Conservation (phyloP, 805 yeast species). For the Helenozyma rhizophorensis region DNA sequence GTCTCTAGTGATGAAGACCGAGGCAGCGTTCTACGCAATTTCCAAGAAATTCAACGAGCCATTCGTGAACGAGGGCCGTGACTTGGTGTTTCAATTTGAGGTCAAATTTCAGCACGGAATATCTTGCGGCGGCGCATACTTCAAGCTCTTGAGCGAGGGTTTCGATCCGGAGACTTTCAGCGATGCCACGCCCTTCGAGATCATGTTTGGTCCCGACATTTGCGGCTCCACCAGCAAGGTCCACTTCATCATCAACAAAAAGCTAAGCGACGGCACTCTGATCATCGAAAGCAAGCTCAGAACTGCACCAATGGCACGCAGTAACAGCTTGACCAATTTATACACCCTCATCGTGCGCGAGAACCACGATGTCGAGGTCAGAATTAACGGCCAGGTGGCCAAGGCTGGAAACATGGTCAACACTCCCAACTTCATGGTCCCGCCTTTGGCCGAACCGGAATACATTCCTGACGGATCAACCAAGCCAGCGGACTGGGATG, state of each 20-base stretch:
- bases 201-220: conserved; percentile 93
- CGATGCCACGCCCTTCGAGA: conserved; percentile 67
- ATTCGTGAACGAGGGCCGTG: conserved; percentile 55
- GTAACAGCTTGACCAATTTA: conserved; percentile 54
- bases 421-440: conserved; percentile 49
- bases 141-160: conserved; percentile 57
- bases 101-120: conserved; percentile 77
- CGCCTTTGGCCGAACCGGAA: conserved; percentile 63
- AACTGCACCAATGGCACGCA: conserved; percentile 63
- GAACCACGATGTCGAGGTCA: conserved; percentile 67
- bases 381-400: conserved; percentile 74
- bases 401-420: conserved; percentile 65
- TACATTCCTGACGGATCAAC: conserved; percentile 50
- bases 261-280: conserved; percentile 49
- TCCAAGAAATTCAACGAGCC: conserved; percentile 55
- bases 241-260: conserved; percentile 65
- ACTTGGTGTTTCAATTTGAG: conserved; percentile 85
- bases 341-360: conserved; percentile 74
- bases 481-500: conserved; percentile 86
- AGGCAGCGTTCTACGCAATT: conserved; percentile 81
- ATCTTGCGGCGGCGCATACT: conserved; percentile 85
- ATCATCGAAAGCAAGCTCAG: conserved; percentile 66
- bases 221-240: conserved; percentile 81
- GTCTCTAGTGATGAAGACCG: conserved; percentile 71
- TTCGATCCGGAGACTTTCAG: conserved; percentile 47